phyloP scores from a whole-genome alignment of 2,329 filamentous ascomycete species.

The Clonostachys solani region DNA sequence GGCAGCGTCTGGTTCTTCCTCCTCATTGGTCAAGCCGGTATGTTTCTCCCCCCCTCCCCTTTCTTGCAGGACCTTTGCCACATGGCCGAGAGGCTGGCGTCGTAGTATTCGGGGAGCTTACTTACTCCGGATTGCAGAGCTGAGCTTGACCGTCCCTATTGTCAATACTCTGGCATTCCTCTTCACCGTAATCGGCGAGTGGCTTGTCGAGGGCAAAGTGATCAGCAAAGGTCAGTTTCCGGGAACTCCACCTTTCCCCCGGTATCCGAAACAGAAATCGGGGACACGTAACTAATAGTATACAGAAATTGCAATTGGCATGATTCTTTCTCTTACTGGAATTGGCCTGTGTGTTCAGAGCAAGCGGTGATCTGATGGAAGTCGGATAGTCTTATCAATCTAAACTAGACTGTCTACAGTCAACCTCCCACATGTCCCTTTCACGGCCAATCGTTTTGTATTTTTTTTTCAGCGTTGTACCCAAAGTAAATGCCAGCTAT shows the following conservation, averaged over 20 bases:
- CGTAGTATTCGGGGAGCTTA: not conserved
- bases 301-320: conserved; percentile 77
- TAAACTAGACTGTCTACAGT: too few relatives aligned
- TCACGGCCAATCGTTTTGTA: too few relatives aligned
- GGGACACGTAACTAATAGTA: not conserved
- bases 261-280: not conserved
- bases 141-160: conserved; percentile 91
- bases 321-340: conserved; percentile 72
- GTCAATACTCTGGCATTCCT: conserved; percentile 92
- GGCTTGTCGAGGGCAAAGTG: conserved; percentile 89
- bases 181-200: conserved; percentile 94
- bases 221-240: conserved; percentile 67
- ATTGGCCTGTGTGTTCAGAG: conserved; percentile 81
- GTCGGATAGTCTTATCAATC: too few relatives aligned
- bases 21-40: conserved; percentile 87
- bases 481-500: too few relatives aligned
- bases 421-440: too few relatives aligned
- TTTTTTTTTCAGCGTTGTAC: too few relatives aligned
- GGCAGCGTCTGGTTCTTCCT: conserved; percentile 97
- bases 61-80: not conserved
- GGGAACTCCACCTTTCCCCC: not conserved
- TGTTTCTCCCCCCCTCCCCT: conserved; percentile 26
- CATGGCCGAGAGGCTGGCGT: not conserved
- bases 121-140: conserved; percentile 48
- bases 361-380: conserved; percentile 25